Evolutionary conservation across 2,329 filamentous ascomycete genomes (phyloP), one percentile per base, ranked within the genome.

Genomic region (Cordyceps farinosa): DNA sequence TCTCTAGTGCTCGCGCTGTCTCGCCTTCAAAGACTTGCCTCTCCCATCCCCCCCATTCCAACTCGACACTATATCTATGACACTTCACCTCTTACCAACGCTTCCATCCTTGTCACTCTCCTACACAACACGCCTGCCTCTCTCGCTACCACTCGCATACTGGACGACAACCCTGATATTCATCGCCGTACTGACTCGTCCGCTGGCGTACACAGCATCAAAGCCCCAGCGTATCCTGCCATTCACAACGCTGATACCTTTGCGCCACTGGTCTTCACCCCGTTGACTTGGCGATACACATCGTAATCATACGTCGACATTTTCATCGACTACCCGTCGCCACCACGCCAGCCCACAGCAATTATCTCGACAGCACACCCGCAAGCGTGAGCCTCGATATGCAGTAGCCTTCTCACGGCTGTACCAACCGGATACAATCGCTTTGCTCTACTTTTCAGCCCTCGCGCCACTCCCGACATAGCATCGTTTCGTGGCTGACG

Each of bases 31-130:
- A 36, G 50, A 61, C 58, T 38, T 53, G 47, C 48, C 58, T 61
- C 48, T 61, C 42, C 56, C 45, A 48, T 59, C 22, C 52, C 30
- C 57, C 58, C 58, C 58, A 47, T 61, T 61, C 48, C 58, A 53
- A 30, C 58, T 53, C 30, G 29, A 53, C 38, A 38, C 45, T 42
- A 61, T 53, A 61, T 50, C 38, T 55, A 44, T 34, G 53, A 32
- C 47, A 45, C 38, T 29, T 47, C 22, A 32, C 48, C 48, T 53
- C 48, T 61, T 22, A 61, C n/a, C 48, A 53, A 53, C 58, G 50
- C 30, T 29, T 13, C 17, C n/a, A 27, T 17, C 29, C 51, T 27
- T 10, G 58, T n/a, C 36, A 34, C 45, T 38, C 11, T 42, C 40
- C 32, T 15, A 15, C 34, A 40, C 17, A 32, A 22, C n/a, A 52